Evolutionary conservation across 2,329 filamentous ascomycete species (phyloP), one percentile per base, ranked within the genome.

Genomic region (Paecilomyces niveus): DNA sequence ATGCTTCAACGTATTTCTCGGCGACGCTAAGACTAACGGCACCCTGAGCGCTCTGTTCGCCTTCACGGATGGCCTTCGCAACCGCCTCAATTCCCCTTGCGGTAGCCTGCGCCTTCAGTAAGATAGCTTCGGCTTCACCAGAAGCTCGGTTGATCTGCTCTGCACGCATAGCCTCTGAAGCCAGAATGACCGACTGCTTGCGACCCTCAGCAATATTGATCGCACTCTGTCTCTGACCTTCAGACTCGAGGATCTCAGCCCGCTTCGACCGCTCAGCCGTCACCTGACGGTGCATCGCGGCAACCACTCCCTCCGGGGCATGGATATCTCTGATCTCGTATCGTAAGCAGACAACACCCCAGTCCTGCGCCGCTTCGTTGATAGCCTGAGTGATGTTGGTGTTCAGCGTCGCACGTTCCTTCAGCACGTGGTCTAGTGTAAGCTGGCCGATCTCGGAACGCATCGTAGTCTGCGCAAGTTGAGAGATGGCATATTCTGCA

Each of bases 301-400:
- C 90, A 61, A 97, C 93, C 11, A 99, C 94, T 54, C 89, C 89
- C 32, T 88, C 90, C 1, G 94, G 94, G 0, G 94, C 94, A 77
- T 99, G 94, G 69, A 99, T 99, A 75, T 99, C 94, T 65, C 94
- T 85, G 73, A 99, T 99, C 77, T 99, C 94, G 80, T 99, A 99
- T 59, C 94, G 89, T 61, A 99, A 83, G 72, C 94, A 99, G 33
- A 91, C 90, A 21, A 99, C 91, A 60, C 94, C 94, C 94, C 94
- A 99, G 57, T 93, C 93, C 68, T 95, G 89, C 3, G 94, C 93
- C 1, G 94, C 94, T 74, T 97, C 93, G 74, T 99, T 99, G 82
- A 99, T 97, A 51, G 94, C 93, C 58, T 90, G 88, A n/a, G 94
- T 97, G 73, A 99, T 99, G 78, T 99, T 97, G 64, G 86, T 92